Conservation (phyloP, 2,329 filamentous ascomycete species). For the Trichophaea hybrida region DNA sequence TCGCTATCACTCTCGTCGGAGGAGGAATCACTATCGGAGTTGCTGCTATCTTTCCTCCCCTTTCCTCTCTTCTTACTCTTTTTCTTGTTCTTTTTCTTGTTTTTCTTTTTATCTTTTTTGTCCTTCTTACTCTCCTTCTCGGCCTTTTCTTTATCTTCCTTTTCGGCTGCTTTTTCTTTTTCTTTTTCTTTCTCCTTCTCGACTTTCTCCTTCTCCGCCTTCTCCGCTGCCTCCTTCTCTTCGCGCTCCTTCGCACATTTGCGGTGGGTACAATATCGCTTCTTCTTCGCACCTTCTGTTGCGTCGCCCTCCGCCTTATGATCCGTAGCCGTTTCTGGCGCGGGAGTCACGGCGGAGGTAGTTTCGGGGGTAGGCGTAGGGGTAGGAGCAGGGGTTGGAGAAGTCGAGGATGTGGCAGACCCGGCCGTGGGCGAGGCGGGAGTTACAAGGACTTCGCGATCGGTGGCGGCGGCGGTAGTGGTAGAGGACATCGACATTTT, state of each 20-base stretch:
- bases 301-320: constrained; percentile 19
- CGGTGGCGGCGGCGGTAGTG: neutral
- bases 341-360: neutral
- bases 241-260: neutral
- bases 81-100: constrained; percentile 21
- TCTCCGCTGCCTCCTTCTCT: neutral
- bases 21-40: neutral
- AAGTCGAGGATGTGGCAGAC: neutral
- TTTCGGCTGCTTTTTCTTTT: constrained; percentile 11
- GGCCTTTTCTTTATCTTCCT: constrained; percentile 13
- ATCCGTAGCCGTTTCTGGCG: neutral
- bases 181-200: constrained; percentile 15
- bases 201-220: constrained; percentile 6
- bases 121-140: constrained; percentile 11
- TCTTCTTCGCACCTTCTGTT: constrained; percentile 23
- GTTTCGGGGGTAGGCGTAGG: constrained; percentile 6
- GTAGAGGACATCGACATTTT: neutral
- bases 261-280: constrained; percentile 24
- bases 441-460: neutral
- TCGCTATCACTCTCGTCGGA: neutral
- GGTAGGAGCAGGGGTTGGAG: neutral
- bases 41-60: constrained; percentile 29
- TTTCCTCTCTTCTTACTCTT: constrained; percentile 31
- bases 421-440: neutral
- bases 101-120: constrained; percentile 11